These are phyloP conservation scores for Ophiostoma piceae DNA, from an alignment of 2,329 filamentous ascomycete genomes.

Conservation along the genomic window DNA sequence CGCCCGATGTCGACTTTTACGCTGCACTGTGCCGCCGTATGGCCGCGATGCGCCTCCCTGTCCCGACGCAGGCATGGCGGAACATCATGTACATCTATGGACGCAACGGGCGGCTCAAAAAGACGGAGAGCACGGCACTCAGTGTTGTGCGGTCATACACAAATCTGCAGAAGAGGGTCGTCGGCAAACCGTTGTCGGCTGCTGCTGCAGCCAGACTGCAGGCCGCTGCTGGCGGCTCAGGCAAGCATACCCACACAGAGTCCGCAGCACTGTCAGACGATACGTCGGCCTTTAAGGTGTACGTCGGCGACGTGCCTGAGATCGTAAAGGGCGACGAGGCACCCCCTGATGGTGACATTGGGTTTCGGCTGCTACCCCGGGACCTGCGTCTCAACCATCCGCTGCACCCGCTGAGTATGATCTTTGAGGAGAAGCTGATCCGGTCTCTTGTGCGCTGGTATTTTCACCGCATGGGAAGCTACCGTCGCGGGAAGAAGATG, in stretches of 20 bases:
- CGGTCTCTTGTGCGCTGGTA: constrained; percentile 35
- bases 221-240: constrained; percentile 19
- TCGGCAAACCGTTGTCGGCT: background rate
- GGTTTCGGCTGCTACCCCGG: constrained; percentile 36
- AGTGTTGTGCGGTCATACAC: constrained; percentile 41
- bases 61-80: constrained; percentile 41
- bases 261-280: constrained; percentile 22
- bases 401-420: constrained; percentile 43
- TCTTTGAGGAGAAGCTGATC: constrained; percentile 38
- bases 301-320: constrained; percentile 41
- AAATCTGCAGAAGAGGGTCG: background rate
- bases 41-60: constrained; percentile 38
- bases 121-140: constrained; percentile 42
- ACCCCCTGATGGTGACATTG: constrained; percentile 35
- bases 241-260: background rate
- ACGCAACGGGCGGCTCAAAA: constrained; percentile 40
- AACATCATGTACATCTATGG: constrained; percentile 43
- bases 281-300: constrained; percentile 41
- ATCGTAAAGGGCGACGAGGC: constrained; percentile 30
- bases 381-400: constrained; percentile 41
- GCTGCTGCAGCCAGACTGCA: background rate
- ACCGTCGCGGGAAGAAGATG: constrained; percentile 18
- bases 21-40: constrained; percentile 36
- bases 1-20: constrained; percentile 33
- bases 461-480: constrained; percentile 38